Conservation (phyloP, 148 eudicot species). For the Drosera capensis region DNA sequence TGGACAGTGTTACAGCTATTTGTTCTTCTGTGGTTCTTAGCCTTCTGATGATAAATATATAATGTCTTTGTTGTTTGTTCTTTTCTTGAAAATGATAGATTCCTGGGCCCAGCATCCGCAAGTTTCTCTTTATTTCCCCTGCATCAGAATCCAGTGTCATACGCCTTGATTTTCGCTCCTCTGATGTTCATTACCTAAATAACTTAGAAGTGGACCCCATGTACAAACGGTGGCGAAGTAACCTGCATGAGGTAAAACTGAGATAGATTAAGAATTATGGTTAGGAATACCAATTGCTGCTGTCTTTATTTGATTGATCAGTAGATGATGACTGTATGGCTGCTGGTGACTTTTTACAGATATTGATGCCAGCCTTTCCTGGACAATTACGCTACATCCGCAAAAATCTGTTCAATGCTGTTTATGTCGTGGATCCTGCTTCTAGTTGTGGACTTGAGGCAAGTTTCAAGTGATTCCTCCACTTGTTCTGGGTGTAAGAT, state of each 20-base stretch:
- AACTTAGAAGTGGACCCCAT: slow-evolving; percentile 81
- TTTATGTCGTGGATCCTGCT: slow-evolving; percentile 80
- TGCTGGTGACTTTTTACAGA: slow-evolving; percentile 18
- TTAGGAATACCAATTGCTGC: no score
- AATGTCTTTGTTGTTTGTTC: no score
- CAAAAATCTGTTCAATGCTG: slow-evolving; percentile 84
- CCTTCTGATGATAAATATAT: not conserved
- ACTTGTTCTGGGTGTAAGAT: no score
- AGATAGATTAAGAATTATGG: no score
- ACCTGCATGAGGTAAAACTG: slow-evolving; percentile 66
- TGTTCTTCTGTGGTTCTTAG: not conserved
- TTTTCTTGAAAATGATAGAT: slow-evolving; percentile 35
- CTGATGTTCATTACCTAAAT: slow-evolving; percentile 85
- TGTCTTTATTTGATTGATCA: no score
- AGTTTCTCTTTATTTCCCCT: slow-evolving; percentile 59
- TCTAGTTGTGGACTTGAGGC: slow-evolving; percentile 86
- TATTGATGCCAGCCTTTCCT: slow-evolving; percentile 96
- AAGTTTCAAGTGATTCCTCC: no score
- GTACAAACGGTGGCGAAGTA: slow-evolving; percentile 95
- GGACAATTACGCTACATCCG: slow-evolving; percentile 94
- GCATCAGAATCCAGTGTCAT: slow-evolving; percentile 56
- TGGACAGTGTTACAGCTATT: not conserved
- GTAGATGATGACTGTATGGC: not conserved
- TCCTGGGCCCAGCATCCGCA: slow-evolving; percentile 53
- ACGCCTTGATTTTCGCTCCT: slow-evolving; percentile 88